Conservation (phyloP, 2,329 filamentous ascomycete species). For the Fusarium chuoi region DNA sequence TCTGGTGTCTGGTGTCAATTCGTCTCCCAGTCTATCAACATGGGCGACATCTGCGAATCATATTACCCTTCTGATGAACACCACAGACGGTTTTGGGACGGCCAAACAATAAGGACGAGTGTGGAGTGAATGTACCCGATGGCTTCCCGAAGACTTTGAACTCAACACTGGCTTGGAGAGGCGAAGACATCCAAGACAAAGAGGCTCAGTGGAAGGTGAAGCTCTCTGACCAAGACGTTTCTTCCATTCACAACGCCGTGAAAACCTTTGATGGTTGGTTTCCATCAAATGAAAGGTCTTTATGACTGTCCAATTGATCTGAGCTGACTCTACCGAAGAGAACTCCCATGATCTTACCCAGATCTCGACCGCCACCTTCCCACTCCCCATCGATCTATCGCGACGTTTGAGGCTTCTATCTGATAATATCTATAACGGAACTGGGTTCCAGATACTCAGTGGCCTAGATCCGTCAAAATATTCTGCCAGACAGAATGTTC, state of each 20-base stretch:
- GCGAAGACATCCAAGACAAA: neutral
- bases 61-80: neutral
- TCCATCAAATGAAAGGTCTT: fast-evolving
- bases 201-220: neutral
- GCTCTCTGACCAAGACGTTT: neutral
- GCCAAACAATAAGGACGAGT: neutral
- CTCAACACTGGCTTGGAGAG: neutral
- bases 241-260: neutral
- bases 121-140: neutral
- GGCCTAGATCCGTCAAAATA: neutral
- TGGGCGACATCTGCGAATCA: no score
- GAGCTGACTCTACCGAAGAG: neutral
- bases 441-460: neutral
- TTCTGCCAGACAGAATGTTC: neutral
- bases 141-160: neutral
- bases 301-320: neutral
- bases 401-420: neutral
- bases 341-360: neutral
- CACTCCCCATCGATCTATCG: neutral
- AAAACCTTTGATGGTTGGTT: neutral
- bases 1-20: no score
- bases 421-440: neutral
- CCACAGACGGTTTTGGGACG: no score
- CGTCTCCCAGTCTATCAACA: no score
- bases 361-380: neutral